These are phyloP conservation scores for Phytophthora colocasiae DNA, from an alignment of 352 stramenopile species.

Conservation along the genomic window DNA sequence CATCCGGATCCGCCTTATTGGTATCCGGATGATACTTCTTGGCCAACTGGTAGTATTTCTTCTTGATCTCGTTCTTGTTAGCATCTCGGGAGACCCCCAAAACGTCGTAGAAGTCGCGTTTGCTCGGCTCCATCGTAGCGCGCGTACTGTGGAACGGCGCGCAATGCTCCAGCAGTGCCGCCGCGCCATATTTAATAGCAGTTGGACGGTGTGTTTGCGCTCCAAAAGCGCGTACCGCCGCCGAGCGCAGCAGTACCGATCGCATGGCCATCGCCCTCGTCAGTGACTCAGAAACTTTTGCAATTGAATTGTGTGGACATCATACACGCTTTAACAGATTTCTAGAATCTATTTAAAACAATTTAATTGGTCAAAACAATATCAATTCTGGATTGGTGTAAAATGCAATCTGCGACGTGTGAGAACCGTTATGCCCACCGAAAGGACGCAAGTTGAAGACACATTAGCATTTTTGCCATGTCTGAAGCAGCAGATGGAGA, in stretches of 20 bases:
- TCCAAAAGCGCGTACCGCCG: slow-evolving; percentile 18
- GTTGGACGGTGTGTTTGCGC: slow-evolving; percentile 6
- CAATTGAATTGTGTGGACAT: slow-evolving; percentile 40
- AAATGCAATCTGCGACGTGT: slow-evolving; percentile 38
- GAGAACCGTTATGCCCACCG: slow-evolving; percentile 28
- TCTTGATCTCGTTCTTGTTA: slow-evolving; percentile 97
- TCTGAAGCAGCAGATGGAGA: slow-evolving; percentile 9
- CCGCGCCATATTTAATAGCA: slow-evolving; percentile 7
- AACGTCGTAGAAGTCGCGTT: slow-evolving; percentile 98
- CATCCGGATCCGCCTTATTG: slow-evolving; percentile 94
- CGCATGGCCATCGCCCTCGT: slow-evolving; percentile 32
- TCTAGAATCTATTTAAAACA: slow-evolving; percentile 24
- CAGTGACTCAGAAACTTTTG: slow-evolving; percentile 14
- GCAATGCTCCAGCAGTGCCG: slow-evolving; percentile 22
- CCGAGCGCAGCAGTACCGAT: slow-evolving; percentile 40
- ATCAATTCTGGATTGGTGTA: slow-evolving; percentile 14
- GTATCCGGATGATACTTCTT: slow-evolving; percentile 99
- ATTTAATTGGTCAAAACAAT: slow-evolving; percentile 20
- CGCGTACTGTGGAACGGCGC: slow-evolving; percentile 75
- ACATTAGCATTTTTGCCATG: slow-evolving; percentile 19
- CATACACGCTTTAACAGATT: slow-evolving; percentile 20
- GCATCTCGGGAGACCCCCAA: slow-evolving; percentile 91
- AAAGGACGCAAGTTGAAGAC: slow-evolving; percentile 29
- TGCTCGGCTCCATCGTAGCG: slow-evolving; percentile 51
- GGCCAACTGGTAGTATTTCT: slow-evolving; percentile 97